Evolutionary conservation across 306 rosid genomes (phyloP), one percentile per base, ranked within the genome.

Genomic region (Argentina anserina): DNA sequence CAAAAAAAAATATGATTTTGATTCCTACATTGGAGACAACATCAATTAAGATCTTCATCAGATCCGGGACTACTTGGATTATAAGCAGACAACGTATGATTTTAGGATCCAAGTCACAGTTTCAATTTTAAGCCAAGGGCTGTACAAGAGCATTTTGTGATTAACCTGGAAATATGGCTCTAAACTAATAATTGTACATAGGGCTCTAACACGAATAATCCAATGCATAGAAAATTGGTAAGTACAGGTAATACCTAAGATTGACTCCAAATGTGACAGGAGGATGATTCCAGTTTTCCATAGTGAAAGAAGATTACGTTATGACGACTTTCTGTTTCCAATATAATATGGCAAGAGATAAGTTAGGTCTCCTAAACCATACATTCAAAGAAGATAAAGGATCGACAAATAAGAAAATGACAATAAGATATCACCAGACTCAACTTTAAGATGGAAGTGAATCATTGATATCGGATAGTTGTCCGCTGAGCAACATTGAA

Each of bases 171-270:
- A n/a, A n/a, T n/a, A n/a, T n/a, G 58, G 31, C 17, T 7, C 52
- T 62, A 20, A 58, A 33, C 52, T 37, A 43, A 67, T 52, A 50
- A 15, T 46, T 69, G 41, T 28, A 36, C n/a, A 74, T 7, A 66
- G 45, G 42, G 18, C 41, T 31, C n/a, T 6, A 31, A 31, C 9
- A 31, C 21, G n/a, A n/a, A 55, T 65, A 64, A 49, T 18, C 26
- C 33, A 64, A 69, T 52, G 33, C 81, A 79, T 64, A 71, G n/a
- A 53, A 59, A 34, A 66, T 42, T 66, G 58, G 71, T 75, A 69
- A 40, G 47, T 46, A 74, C 21, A 42, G 65, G 13, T n/a, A 45
- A n/a, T n/a, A 69, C 60, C 36, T 63, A 60, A 62, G 46, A 59
- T 43, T 25, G 34, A 69, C 43, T 46, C 56, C 65, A 41, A 23